A percentile compares a stretch with the other conserved stretches of the same genome.
phyloP scores from a whole-genome alignment of 139 green algal genomes.

The Tetraselmis striata region DNA sequence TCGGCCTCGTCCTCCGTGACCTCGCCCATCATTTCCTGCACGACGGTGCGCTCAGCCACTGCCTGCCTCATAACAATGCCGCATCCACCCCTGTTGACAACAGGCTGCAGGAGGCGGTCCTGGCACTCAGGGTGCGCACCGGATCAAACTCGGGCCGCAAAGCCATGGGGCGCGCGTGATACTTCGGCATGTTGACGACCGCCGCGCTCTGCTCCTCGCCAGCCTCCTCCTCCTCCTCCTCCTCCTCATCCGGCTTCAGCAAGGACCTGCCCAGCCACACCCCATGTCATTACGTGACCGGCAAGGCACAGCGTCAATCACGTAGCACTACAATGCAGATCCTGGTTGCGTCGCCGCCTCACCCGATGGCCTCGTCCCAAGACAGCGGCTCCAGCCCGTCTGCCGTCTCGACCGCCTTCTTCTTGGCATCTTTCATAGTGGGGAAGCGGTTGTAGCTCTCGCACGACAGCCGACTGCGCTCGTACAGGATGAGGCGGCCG shows the following conservation, averaged over 20 bases:
- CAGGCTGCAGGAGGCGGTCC: no score
- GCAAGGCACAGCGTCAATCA: no score
- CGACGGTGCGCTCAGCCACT: no score
- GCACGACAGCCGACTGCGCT: slow-evolving; percentile 14
- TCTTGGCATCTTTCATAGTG: neutral
- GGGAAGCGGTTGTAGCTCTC: slow-evolving; percentile 21
- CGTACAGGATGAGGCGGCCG: slow-evolving; percentile 16
- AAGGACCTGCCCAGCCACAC: neutral
- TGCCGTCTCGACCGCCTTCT: neutral
- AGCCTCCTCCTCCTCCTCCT: neutral
- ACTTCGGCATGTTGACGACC: neutral
- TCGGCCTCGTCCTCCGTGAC: neutral
- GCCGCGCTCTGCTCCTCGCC: neutral
- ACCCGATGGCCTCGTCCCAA: neutral
- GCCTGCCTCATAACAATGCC: no score
- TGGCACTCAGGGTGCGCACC: no score
- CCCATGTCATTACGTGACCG: no score
- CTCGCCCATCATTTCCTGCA: neutral
- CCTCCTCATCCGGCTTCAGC: neutral
- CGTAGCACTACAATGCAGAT: no score
- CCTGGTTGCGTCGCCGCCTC: no score
- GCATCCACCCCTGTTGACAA: no score
- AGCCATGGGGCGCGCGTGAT: neutral
- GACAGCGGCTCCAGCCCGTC: neutral
- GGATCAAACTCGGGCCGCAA: neutral